Conservation (phyloP, 768 basidiomycete species). For the Gymnopilus dilepis region DNA sequence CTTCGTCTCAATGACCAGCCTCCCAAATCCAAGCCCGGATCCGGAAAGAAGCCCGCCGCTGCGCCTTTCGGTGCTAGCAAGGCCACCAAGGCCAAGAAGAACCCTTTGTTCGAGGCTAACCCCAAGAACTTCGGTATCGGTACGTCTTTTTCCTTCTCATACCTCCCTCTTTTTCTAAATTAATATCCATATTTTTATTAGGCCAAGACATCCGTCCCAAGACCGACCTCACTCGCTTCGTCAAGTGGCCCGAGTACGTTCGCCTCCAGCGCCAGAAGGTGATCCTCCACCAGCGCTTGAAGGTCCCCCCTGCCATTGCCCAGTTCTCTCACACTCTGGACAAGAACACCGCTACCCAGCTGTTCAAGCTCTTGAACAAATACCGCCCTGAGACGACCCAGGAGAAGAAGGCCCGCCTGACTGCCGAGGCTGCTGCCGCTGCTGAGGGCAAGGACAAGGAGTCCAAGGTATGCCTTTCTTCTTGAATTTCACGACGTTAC, state of each 20-base stretch:
- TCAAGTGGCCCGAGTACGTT: slow-evolving; percentile 99
- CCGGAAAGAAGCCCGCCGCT: slow-evolving; percentile 85
- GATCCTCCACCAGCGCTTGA: slow-evolving; percentile 95
- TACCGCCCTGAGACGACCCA: slow-evolving; percentile 93
- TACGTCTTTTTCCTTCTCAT: slow-evolving; percentile 40
- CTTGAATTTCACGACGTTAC: not conserved
- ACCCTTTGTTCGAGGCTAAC: slow-evolving; percentile 92
- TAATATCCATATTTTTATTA: slow-evolving; percentile 33
- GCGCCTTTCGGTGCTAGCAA: slow-evolving; percentile 85
- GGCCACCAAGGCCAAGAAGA: slow-evolving; percentile 78
- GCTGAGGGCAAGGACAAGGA: slow-evolving; percentile 81
- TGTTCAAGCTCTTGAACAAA: slow-evolving; percentile 99
- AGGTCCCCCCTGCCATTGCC: slow-evolving; percentile 97
- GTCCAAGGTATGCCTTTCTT: slow-evolving; percentile 43
- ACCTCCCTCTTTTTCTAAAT: not conserved
- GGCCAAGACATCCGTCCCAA: slow-evolving; percentile 93
- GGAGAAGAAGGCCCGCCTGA: slow-evolving; percentile 95
- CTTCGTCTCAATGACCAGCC: slow-evolving; percentile 94
- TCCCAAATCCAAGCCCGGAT: slow-evolving; percentile 72
- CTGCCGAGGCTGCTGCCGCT: slow-evolving; percentile 76
- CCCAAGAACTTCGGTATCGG: slow-evolving; percentile 97
- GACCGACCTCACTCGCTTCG: slow-evolving; percentile 93
- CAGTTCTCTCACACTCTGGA: slow-evolving; percentile 98
- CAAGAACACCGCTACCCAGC: slow-evolving; percentile 98
- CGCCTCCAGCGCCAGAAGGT: slow-evolving; percentile 98